Evolutionary conservation across 495 filamentous ascomycete genomes (phyloP).

Genomic region (Hyaloscypha variabilis): DNA sequence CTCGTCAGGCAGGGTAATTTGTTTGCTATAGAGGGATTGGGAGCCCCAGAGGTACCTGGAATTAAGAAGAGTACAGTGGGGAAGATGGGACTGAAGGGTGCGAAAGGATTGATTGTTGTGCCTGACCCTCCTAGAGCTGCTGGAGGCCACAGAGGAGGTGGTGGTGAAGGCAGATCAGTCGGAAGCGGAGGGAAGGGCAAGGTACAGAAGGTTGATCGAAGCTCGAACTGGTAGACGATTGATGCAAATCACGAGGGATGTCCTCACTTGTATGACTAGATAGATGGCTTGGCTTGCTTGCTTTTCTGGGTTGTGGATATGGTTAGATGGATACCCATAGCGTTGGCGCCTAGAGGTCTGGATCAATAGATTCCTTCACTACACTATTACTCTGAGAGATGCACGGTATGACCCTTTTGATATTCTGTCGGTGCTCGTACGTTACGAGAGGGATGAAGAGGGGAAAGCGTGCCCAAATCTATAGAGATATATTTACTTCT

Average conservation of each 20-base stretch:
- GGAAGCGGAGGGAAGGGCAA: slow-evolving; percentile 13
- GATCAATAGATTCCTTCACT: slow-evolving; percentile 29
- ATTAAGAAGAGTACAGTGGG: slow-evolving; percentile 47
- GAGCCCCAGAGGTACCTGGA: slow-evolving; percentile 45
- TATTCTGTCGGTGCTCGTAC: too few relatives aligned
- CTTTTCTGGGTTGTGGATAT: not conserved
- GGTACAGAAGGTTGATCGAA: not conserved
- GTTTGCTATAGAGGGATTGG: slow-evolving; percentile 44
- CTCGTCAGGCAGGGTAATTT: slow-evolving; percentile 49
- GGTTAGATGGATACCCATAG: slow-evolving; percentile 26
- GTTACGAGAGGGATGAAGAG: too few relatives aligned
- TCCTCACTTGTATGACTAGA: slow-evolving; percentile 10
- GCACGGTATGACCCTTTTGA: not conserved
- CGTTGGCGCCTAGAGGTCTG: slow-evolving; percentile 22
- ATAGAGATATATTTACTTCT: too few relatives aligned
- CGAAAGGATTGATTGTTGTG: slow-evolving; percentile 38
- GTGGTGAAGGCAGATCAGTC: slow-evolving; percentile 23
- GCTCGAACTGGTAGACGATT: slow-evolving; percentile 9
- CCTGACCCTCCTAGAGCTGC: slow-evolving; percentile 29
- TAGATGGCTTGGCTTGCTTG: not conserved
- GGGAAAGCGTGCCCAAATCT: too few relatives aligned
- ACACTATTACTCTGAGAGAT: not conserved
- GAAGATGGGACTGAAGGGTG: slow-evolving; percentile 57
- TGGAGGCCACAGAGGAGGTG: slow-evolving; percentile 9
- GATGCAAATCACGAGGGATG: not conserved